These are phyloP conservation scores for Fusarium siculi DNA, from an alignment of 2,329 filamentous ascomycete genomes.

Conservation along the genomic window DNA sequence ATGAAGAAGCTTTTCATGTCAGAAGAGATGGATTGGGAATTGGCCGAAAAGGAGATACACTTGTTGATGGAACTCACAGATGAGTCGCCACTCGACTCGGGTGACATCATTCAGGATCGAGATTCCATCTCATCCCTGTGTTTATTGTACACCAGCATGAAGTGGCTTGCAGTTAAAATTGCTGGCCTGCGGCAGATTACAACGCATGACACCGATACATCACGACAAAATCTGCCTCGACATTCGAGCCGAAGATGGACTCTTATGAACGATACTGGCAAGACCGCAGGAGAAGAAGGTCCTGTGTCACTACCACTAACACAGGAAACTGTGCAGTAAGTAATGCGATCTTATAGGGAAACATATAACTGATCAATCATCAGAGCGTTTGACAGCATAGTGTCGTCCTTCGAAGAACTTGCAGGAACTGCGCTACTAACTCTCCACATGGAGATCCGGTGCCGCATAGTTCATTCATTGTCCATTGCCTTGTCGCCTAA, in stretches of 20 bases:
- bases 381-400: slow-evolving; percentile 86
- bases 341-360: slow-evolving; percentile 27
- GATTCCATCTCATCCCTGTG: slow-evolving; percentile 88
- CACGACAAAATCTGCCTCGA: slow-evolving; percentile 63
- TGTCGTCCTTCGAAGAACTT: slow-evolving; percentile 84
- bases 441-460: slow-evolving; percentile 88
- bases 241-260: slow-evolving; percentile 84
- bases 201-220: slow-evolving; percentile 74
- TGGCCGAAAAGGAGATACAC: slow-evolving; percentile 72
- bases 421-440: slow-evolving; percentile 83
- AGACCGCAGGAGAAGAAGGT: slow-evolving; percentile 67
- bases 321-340: slow-evolving; percentile 81
- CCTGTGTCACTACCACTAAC: slow-evolving; percentile 89
- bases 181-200: slow-evolving; percentile 85
- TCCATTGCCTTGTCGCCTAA: slow-evolving; percentile 68
- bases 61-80: slow-evolving; percentile 67
- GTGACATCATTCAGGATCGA: slow-evolving; percentile 88
- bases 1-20: slow-evolving; percentile 74
- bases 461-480: slow-evolving; percentile 85
- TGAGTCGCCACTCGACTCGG: slow-evolving; percentile 73
- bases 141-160: slow-evolving; percentile 95
- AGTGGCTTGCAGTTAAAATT: slow-evolving; percentile 91
- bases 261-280: slow-evolving; percentile 72
- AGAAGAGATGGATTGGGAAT: slow-evolving; percentile 59
- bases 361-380: slow-evolving; percentile 38